phyloP scores from a whole-genome alignment of 2,329 filamentous ascomycete genomes.

The Diplodia intermedia region DNA sequence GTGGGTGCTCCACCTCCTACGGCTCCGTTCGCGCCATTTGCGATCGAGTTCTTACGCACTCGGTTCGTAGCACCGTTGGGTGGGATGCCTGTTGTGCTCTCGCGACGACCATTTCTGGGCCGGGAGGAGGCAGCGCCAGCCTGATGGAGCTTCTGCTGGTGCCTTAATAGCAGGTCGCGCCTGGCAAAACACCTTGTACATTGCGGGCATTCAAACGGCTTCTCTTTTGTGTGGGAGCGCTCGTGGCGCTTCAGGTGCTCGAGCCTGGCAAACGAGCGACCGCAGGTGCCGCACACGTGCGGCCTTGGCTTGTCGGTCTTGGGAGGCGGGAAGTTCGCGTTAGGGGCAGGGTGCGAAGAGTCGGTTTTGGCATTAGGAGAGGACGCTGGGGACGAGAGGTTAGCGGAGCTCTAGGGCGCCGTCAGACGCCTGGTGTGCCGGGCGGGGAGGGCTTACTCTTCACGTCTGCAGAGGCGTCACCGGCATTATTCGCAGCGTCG shows the following conservation, averaged over 20 bases:
- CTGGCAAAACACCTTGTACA: slow-evolving; percentile 94
- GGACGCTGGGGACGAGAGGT: slow-evolving; percentile 22
- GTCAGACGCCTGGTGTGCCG: slow-evolving; percentile 11
- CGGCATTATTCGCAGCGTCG: slow-evolving; percentile 28
- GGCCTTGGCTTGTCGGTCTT: slow-evolving; percentile 98
- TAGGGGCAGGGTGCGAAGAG: slow-evolving; percentile 22
- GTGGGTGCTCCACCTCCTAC: slow-evolving; percentile 56
- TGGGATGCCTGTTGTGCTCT: slow-evolving; percentile 80
- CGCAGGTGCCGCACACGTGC: slow-evolving; percentile 90
- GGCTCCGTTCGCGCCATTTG: slow-evolving; percentile 60
- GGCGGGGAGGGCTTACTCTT: slow-evolving; percentile 22
- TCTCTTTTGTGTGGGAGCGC: slow-evolving; percentile 97
- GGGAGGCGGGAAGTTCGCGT: slow-evolving; percentile 70
- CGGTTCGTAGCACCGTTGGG: slow-evolving; percentile 69
- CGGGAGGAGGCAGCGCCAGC: slow-evolving; percentile 86
- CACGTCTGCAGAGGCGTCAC: slow-evolving; percentile 15
- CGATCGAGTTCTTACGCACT: slow-evolving; percentile 92
- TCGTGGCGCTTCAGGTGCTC: slow-evolving; percentile 98
- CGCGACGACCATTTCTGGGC: slow-evolving; percentile 80
- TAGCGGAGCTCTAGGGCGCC: slow-evolving; percentile 1
- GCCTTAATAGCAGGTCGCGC: slow-evolving; percentile 86
- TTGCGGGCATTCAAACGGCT: slow-evolving; percentile 96
- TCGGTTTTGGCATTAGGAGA: slow-evolving; percentile 29
- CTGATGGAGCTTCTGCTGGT: slow-evolving; percentile 98
- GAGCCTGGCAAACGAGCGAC: slow-evolving; percentile 88